A percentile compares a stretch with the other conserved stretches of the same genome.
phyloP scores from a whole-genome alignment of 2,329 filamentous ascomycete genomes.

The Neoscytalidium dimidiatum region DNA sequence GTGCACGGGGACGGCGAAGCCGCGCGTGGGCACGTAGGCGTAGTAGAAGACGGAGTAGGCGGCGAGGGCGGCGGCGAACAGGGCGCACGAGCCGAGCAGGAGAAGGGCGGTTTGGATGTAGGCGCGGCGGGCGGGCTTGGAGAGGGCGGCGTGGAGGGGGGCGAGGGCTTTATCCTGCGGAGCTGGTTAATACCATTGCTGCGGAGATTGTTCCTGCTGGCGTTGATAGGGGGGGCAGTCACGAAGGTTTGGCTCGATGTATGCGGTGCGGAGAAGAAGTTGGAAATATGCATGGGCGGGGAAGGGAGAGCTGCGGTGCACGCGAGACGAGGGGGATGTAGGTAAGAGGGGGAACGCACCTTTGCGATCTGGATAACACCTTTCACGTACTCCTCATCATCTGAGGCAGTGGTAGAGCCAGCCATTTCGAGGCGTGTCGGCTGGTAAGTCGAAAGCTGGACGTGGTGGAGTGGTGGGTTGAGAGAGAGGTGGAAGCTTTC shows the following conservation, averaged over 20 bases:
- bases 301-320: neutral
- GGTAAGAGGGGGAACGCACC: neutral
- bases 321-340: neutral
- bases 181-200: no score
- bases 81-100: constrained; percentile 52
- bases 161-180: constrained; percentile 57
- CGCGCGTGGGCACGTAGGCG: constrained; percentile 67
- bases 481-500: neutral
- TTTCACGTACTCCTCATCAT: constrained; percentile 15
- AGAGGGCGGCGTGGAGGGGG: constrained; percentile 58
- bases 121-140: constrained; percentile 62
- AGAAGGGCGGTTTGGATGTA: constrained; percentile 64
- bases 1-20: constrained; percentile 63
- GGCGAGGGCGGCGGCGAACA: constrained; percentile 59
- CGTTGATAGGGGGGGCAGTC: neutral
- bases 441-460: neutral
- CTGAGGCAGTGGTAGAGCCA: constrained; percentile 1
- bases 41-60: constrained; percentile 70
- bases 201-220: neutral
- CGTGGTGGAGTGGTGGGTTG: neutral
- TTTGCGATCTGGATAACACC: constrained; percentile 18
- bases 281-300: no score
- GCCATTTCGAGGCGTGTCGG: constrained; percentile 1
- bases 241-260: no score
- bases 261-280: no score